phyloP scores from a whole-genome alignment of 2,329 filamentous ascomycete species.

The Fusarium goolgardi region DNA sequence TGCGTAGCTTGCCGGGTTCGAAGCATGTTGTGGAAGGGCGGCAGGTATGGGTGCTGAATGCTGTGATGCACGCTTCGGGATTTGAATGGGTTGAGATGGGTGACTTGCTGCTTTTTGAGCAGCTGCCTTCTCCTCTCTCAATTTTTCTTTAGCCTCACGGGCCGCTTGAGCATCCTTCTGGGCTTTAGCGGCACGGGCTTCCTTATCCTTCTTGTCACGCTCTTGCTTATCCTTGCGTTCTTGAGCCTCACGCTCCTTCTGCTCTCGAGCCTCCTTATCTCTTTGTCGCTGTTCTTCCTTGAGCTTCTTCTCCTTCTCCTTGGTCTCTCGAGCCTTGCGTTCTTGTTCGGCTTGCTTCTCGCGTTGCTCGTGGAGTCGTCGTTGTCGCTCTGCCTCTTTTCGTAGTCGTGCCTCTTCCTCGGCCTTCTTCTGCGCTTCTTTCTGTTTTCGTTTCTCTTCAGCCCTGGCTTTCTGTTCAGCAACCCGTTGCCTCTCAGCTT shows the following conservation, averaged over 20 bases:
- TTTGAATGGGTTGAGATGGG: conserved; percentile 50
- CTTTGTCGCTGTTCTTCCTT: conserved; percentile 84
- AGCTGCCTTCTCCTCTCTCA: conserved; percentile 71
- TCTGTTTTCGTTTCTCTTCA: conserved; percentile 92
- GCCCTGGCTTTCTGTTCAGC: conserved; percentile 85
- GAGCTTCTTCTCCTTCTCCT: conserved; percentile 81
- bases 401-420: conserved; percentile 87
- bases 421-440: conserved; percentile 88
- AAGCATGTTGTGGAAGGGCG: conserved; percentile 69
- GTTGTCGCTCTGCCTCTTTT: conserved; percentile 87
- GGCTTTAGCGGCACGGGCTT: conserved; percentile 65
- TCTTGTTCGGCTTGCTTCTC: conserved; percentile 88
- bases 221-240: conserved; percentile 71
- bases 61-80: conserved; percentile 54
- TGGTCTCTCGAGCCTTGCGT: conserved; percentile 74
- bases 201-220: conserved; percentile 71
- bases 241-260: conserved; percentile 75
- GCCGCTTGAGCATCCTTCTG: conserved; percentile 68
- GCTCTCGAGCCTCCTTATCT: conserved; percentile 81
- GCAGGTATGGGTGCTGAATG: conserved; percentile 59
- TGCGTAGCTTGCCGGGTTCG: conserved; percentile 68
- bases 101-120: conserved; percentile 55
- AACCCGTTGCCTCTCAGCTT: conserved; percentile 79
- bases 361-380: conserved; percentile 83
- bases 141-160: conserved; percentile 66